Conservation (phyloP, 2,329 filamentous ascomycete species). For the Canariomyces notabilis region DNA sequence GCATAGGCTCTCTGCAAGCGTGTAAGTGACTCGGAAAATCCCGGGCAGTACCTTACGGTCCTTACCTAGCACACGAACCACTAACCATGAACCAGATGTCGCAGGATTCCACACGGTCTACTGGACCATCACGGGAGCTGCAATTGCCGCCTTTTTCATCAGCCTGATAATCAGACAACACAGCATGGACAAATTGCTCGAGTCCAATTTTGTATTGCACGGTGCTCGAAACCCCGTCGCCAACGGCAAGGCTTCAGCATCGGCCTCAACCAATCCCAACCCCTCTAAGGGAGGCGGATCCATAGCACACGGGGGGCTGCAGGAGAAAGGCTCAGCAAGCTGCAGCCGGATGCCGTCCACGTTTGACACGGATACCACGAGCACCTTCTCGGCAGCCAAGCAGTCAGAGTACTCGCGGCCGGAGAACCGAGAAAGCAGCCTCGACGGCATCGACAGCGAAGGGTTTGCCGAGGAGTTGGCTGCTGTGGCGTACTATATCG, state of each 20-base stretch:
- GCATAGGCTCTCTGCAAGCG: conserved; percentile 21
- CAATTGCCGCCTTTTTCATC: conserved; percentile 18
- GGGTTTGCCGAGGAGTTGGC: not conserved
- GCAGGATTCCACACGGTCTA: conserved; percentile 26
- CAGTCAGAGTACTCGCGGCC: not conserved
- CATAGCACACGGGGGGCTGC: not conserved
- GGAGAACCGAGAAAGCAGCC: not conserved
- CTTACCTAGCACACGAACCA: not conserved
- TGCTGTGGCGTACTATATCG: conserved; percentile 17
- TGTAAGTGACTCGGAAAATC: conserved; percentile 16
- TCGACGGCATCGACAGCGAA: not conserved
- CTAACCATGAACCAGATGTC: conserved; percentile 14
- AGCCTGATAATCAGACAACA: conserved; percentile 22
- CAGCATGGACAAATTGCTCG: conserved; percentile 27
- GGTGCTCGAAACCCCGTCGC: conserved; percentile 1
- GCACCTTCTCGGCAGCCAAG: conserved; percentile 1
- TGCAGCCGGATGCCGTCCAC: not conserved
- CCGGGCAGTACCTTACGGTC: too few relatives aligned
- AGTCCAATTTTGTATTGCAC: conserved; percentile 23
- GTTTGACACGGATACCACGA: conserved; percentile 7
- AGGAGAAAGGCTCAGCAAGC: not conserved
- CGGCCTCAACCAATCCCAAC: not conserved
- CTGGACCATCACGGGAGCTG: conserved; percentile 23
- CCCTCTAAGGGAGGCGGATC: not conserved
- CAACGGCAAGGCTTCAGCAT: not conserved